These are phyloP conservation scores for Cystobasidium pallidum DNA, from an alignment of 1,284 basidiomycete genomes.

Conservation along the genomic window DNA sequence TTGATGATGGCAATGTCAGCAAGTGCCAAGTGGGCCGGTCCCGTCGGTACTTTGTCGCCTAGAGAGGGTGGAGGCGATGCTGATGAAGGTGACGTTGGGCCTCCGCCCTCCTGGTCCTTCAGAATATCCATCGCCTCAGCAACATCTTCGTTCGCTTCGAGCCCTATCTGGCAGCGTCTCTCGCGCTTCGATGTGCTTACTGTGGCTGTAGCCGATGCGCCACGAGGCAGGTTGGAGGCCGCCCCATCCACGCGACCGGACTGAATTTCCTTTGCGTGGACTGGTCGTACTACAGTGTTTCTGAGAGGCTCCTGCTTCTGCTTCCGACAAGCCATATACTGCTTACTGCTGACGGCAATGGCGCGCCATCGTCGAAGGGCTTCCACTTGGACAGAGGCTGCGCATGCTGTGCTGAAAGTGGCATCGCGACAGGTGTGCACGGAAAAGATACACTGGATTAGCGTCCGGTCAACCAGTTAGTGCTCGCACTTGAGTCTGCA, in stretches of 20 bases:
- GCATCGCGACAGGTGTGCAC: too few species aligned
- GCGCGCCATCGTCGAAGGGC: background rate
- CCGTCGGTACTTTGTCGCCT: too few species aligned
- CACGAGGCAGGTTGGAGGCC: too few species aligned
- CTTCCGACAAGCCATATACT: background rate
- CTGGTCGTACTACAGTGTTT: too few species aligned
- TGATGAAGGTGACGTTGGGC: background rate
- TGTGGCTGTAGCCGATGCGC: too few species aligned
- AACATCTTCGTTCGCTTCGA: background rate
- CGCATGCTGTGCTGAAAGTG: too few species aligned
- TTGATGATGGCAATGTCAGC: background rate
- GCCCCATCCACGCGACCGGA: background rate
- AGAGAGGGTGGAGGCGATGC: background rate
- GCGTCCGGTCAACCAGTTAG: too few species aligned
- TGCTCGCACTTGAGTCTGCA: too few species aligned
- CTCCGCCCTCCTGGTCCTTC: background rate
- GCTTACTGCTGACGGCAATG: constrained; percentile 4
- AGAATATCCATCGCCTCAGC: background rate
- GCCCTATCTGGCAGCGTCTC: background rate
- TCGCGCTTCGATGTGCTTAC: constrained; percentile 1
- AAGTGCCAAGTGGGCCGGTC: background rate
- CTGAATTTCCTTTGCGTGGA: too few species aligned
- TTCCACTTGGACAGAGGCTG: background rate
- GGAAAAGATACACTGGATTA: too few species aligned
- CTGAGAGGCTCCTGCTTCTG: background rate